phyloP scores from a whole-genome alignment of 2,329 filamentous ascomycete genomes.

The Aspergillus sp. region DNA sequence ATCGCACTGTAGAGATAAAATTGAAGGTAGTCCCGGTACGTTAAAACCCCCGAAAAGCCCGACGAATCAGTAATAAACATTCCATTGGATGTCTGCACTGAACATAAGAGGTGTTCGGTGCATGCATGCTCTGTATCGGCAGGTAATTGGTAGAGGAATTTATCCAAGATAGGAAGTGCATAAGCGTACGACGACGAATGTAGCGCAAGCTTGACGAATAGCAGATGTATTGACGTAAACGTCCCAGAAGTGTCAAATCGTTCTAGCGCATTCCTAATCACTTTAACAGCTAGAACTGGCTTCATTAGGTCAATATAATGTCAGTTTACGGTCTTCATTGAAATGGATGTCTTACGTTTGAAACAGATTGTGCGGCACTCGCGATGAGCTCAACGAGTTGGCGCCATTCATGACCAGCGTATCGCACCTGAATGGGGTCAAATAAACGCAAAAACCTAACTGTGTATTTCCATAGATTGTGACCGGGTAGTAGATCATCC shows the following conservation, averaged over 20 bases:
- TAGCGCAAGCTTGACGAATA: conserved; percentile 44
- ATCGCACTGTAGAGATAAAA: conserved; percentile 68
- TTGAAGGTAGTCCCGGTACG: conserved; percentile 53
- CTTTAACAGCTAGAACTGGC: conserved; percentile 40
- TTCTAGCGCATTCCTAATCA: conserved; percentile 45
- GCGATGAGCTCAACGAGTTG: conserved; percentile 34
- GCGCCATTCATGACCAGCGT: conserved; percentile 42
- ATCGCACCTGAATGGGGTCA: conserved; percentile 46
- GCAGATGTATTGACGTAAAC: conserved; percentile 45
- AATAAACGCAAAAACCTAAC: conserved; percentile 56
- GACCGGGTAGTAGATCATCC: conserved; percentile 44
- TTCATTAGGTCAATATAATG: conserved; percentile 17
- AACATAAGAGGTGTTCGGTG: conserved; percentile 28
- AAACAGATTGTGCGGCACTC: conserved; percentile 30
- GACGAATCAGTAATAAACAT: conserved; percentile 37
- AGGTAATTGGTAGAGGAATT: conserved; percentile 45
- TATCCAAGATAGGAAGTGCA: conserved; percentile 43
- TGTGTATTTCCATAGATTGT: conserved; percentile 51
- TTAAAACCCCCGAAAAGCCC: conserved; percentile 41
- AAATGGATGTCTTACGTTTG: conserved; percentile 31
- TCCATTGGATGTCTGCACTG: conserved; percentile 30
- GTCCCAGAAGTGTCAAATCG: conserved; percentile 45
- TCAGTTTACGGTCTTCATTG: not conserved
- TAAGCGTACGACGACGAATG: conserved; percentile 39
- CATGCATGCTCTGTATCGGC: conserved; percentile 23